Evolutionary conservation across 345 rosid species (phyloP).

Genomic region (Trapa bicornis): DNA sequence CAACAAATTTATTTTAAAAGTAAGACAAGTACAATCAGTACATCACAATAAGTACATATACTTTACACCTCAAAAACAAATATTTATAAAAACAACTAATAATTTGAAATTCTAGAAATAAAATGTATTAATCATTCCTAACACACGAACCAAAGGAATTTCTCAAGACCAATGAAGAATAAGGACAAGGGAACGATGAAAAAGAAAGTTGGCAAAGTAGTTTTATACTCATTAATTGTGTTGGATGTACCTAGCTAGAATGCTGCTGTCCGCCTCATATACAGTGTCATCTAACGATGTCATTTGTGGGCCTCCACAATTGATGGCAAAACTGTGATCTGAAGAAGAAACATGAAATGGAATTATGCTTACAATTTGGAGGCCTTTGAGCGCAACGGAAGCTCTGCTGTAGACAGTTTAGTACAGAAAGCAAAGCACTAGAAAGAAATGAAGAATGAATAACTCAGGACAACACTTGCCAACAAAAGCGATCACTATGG

Average conservation of each 20-base stretch:
- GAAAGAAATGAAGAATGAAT: no score
- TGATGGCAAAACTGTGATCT: slow-evolving; percentile 45
- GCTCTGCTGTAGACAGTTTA: slow-evolving; percentile 54
- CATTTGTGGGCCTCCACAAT: slow-evolving; percentile 52
- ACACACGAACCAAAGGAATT: no score
- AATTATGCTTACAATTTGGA: slow-evolving; percentile 40
- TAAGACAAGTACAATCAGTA: no score
- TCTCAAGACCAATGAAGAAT: no score
- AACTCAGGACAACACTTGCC: no score
- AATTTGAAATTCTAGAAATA: no score
- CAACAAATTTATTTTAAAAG: slow-evolving; percentile 13
- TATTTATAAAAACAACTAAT: no score
- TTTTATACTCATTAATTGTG: slow-evolving; percentile 19
- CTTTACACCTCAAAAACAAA: slow-evolving; percentile 26
- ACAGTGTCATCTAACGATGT: slow-evolving; percentile 19
- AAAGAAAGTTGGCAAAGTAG: no score
- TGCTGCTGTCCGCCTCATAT: slow-evolving; percentile 35
- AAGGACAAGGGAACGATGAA: no score
- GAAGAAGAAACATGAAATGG: neutral
- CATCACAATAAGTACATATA: slow-evolving; percentile 1
- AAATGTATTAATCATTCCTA: no score
- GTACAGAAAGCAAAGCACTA: slow-evolving; percentile 31
- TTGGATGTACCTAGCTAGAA: slow-evolving; percentile 43
- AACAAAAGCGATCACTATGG: no score
- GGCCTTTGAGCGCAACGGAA: slow-evolving; percentile 47